Base-by-base conservation (phyloP, 2,329 filamentous ascomycete genomes). In the Arthrobotrys pseudoclavata region DNA sequence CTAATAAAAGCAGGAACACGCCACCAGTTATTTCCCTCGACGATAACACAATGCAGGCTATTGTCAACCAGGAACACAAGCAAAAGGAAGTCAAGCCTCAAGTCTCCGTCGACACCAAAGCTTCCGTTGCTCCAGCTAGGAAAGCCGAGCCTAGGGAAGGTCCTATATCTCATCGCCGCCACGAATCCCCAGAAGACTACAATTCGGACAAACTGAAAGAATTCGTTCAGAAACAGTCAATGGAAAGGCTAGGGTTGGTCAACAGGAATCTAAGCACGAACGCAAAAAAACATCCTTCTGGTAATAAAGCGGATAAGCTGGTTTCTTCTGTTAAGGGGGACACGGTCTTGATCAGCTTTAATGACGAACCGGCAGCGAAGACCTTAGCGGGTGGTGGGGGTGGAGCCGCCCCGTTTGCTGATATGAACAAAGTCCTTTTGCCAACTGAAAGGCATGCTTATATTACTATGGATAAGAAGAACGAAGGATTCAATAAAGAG, bases 1-100 rank as follows among this genome's bases (percentile, higher is more conserved):
- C 80, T 7, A 82, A 82, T 50, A 82, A 79, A 57, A 42, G 79
- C 2, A 80, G 81, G 12, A 81, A 82, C 1, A 78, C 34, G 0
- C 34, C 20, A 9, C 34, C 34, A 24, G 12, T 26, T 15, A 31
- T 24, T 60, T n/a, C 55, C 18, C 18, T 60, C 10, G 55, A 60
- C 4, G 20, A 60, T n/a, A 42, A 42, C 1, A 24, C 34, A 7
- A 31, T 42, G 10, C 34, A 42, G n/a, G 34, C 18, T 6, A 42
- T 60, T 22, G 6, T 42, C 2, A 60, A 20, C 34, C 3, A 42
- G 5, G 55, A 42, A 24, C 18, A 60, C 5, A 40, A 60, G 55
- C 31, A 60, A n/a, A 26, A 40, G 4, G 34, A 42, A 3, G 12
- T 13, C 4, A 42, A 40, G 12, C 13, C 12, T 42, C 20, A 4